phyloP scores from a whole-genome alignment of 2,329 filamentous ascomycete species.

The Didymella exigua region DNA sequence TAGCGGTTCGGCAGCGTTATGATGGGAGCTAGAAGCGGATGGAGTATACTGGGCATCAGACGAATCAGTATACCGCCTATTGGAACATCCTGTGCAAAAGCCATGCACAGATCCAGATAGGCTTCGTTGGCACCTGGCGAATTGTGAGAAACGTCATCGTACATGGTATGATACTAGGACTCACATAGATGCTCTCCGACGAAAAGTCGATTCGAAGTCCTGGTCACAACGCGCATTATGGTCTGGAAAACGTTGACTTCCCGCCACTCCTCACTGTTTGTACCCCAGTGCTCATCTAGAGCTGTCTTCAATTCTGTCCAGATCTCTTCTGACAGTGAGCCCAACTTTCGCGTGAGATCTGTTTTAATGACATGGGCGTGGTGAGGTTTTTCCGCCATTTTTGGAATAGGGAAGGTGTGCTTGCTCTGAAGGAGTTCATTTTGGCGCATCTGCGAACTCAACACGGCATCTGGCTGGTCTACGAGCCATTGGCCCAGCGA shows the following conservation, averaged over 20 bases:
- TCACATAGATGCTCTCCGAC: neutral
- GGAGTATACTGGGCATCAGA: neutral
- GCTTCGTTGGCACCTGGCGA: neutral
- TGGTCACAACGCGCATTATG: neutral
- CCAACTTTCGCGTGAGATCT: neutral
- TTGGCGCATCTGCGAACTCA: neutral
- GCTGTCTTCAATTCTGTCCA: neutral
- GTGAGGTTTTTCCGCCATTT: neutral
- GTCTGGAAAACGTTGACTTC: slow-evolving; percentile 1
- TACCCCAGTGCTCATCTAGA: neutral
- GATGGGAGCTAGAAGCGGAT: neutral
- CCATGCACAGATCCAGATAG: neutral
- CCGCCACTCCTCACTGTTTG: neutral
- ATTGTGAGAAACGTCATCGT: neutral
- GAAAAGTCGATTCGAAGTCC: neutral
- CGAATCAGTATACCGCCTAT: neutral
- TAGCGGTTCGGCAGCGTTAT: slow-evolving; percentile 2
- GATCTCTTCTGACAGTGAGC: slow-evolving; percentile 1
- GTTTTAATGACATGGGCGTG: neutral
- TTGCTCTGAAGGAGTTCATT: neutral
- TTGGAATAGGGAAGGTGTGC: neutral
- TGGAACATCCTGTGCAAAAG: neutral
- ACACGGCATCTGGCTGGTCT: neutral
- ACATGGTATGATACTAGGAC: neutral
- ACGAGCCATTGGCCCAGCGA: neutral